Conservation (phyloP, 1,284 basidiomycete genomes). For the Leccinum subrobustum region DNA sequence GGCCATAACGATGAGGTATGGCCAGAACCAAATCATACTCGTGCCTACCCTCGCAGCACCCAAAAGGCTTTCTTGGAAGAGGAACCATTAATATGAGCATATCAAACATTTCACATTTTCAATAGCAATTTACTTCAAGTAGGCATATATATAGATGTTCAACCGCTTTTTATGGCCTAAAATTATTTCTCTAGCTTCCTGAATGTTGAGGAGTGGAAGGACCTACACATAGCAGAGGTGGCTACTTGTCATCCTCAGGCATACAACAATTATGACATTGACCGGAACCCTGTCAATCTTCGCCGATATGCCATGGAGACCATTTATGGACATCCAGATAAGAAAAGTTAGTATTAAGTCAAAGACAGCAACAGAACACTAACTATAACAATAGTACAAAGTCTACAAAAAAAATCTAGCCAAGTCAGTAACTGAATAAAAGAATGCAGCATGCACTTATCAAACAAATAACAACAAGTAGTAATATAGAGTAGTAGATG, state of each 20-base stretch:
- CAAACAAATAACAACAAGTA: too few species aligned
- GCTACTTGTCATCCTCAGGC: neutral
- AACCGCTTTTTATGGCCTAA: neutral
- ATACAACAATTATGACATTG: too few species aligned
- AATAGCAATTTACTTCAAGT: neutral
- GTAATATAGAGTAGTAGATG: too few species aligned
- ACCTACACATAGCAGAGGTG: neutral
- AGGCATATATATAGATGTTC: neutral
- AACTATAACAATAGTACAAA: too few species aligned
- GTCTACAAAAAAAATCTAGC: too few species aligned
- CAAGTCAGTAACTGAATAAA: too few species aligned
- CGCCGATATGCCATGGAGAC: too few species aligned
- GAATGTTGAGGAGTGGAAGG: neutral
- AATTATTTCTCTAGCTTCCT: neutral
- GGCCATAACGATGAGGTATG: neutral
- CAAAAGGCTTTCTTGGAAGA: neutral
- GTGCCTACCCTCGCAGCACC: neutral
- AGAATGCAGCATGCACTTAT: too few species aligned
- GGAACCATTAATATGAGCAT: neutral
- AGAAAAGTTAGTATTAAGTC: too few species aligned
- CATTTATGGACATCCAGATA: too few species aligned
- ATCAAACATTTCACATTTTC: neutral
- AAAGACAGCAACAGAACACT: too few species aligned
- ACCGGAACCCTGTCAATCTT: too few species aligned
- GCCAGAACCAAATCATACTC: neutral